Evolutionary conservation across 2,329 filamentous ascomycete species (phyloP), one percentile per base, ranked within the genome.

Genomic region (Fusarium torreyae): DNA sequence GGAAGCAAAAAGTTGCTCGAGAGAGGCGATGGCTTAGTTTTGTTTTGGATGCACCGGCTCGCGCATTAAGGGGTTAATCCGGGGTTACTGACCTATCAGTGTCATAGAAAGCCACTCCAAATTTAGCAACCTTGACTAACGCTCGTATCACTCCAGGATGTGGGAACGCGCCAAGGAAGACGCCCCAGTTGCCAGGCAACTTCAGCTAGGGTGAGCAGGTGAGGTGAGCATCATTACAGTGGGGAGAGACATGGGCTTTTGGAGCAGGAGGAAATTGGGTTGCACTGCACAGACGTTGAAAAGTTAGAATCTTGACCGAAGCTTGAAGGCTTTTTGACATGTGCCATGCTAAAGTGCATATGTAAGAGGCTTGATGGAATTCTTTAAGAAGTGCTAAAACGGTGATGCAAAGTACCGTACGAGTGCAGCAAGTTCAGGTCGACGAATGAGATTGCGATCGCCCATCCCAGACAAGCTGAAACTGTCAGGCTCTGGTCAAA

Each of bases 1-100:
- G 36, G 36, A 50, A 60, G 33, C 42, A 50, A 31, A 26, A 36
- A 43, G 26, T 34, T 45, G 50, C 31, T 36, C 46, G 43, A 48
- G 36, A 31, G 14, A 46, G 46, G 56, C 45, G 44, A 46, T 53
- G 38, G 54, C 26, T 20, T 55, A 52, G 57, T 69, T 66, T 66
- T 63, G 57, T 66, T 36, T 13, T 42, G 56, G 28, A 36, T 67
- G 46, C 42, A 53, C 55, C 68, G 66, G 49, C 44, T 56, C 31
- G 52, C 53, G 53, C 57, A 66, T 67, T 55, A 70, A 55, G 55
- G 66, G 67, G 57, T 57, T 70, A 57, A 64, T 70, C 67, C 63
- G 67, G 67, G 63, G 66, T 15, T 28, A 17, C 13, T 15, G 46
- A 7, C 62, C 57, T 64, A 55, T 63, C 50, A 63, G 20, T 26